phyloP scores from a whole-genome alignment of 1,284 basidiomycete genomes.

The Cutaneotrichosporon cutaneum region DNA sequence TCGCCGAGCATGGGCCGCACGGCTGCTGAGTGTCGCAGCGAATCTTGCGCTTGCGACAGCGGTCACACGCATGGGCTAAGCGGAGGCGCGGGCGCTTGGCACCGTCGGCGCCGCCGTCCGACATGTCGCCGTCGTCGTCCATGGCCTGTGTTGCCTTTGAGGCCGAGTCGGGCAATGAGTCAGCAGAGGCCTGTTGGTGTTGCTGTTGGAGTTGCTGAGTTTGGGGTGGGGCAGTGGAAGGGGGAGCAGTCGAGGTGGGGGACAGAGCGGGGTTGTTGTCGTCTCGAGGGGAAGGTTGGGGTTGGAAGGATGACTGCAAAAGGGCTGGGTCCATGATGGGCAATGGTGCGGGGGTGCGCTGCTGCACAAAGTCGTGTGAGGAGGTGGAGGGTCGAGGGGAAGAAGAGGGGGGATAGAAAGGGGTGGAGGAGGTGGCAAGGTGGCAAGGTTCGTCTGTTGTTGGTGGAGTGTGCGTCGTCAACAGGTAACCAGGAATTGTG shows the following conservation, averaged over 20 bases:
- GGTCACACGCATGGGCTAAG: constrained; percentile 49
- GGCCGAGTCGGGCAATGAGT: background rate
- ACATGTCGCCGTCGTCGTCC: constrained; percentile 28
- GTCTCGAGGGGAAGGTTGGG: constrained; percentile 1
- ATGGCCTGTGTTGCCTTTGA: background rate
- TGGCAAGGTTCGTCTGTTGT: background rate
- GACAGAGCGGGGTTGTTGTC: constrained; percentile 15
- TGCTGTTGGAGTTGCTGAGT: background rate
- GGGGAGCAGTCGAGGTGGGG: background rate
- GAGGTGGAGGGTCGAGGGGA: too few relatives aligned
- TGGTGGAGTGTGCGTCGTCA: background rate
- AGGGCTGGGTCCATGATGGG: constrained; percentile 24
- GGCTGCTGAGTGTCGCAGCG: constrained; percentile 54
- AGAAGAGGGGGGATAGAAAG: background rate
- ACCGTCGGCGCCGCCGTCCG: constrained; percentile 22
- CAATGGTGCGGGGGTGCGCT: background rate
- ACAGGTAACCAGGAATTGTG: too few relatives aligned
- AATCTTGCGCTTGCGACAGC: constrained; percentile 50
- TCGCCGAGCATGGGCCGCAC: constrained; percentile 52
- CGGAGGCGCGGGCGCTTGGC: constrained; percentile 51
- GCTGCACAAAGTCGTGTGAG: too few relatives aligned
- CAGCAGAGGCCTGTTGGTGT: background rate
- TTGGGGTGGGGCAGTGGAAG: background rate
- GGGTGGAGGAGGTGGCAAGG: background rate
- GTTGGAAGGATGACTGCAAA: constrained; percentile 12